Evolutionary conservation across 345 rosid species (phyloP), one percentile per base, ranked within the genome.

Genomic region (Corchorus olitorius): DNA sequence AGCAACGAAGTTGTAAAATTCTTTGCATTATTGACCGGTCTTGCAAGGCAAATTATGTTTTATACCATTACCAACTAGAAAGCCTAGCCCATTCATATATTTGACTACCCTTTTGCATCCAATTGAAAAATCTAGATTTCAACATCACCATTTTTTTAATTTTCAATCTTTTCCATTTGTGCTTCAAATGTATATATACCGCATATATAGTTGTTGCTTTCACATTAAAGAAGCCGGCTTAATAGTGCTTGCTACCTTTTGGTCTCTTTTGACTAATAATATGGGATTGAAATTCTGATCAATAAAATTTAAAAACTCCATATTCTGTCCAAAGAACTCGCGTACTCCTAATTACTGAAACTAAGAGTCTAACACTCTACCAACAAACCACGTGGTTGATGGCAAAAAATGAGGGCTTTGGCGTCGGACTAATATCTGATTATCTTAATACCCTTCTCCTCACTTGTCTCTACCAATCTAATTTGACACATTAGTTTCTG

Each of bases 171-270:
- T 60, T 10, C 15, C 2, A 0, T 60, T 27, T 27, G 2, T 59
- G 37, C 22, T 59, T 59, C 48, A 45, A 45, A 39, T 39, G 43
- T 3, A 39, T 39, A 43, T 13, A 4, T 27, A 39, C 43, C 2
- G 46, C 45, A 34, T 61, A 34, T 3, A 33, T 16, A 27, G 43
- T 15, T 52, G 56, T 65, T 46, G 20, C 72, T 72, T 78, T 49
- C 69, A 73, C 53, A 71, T 71, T 50, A 13, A 67, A 48, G 66
- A 35, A 35, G 12, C 45, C 41, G 20, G 46, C 41, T 52, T 43
- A 66, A 43, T 45, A 37, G 7, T n/a, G 49, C 70, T 43, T 19
- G 43, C 46, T 9, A 14, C 64, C 1, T 50, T 64, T 65, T 56
- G 46, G 3, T 65, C 34, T 64, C 76, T 33, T 49, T 53, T 60